These are phyloP conservation scores for Parasarocladium wereldwijsianum DNA, from an alignment of 2,329 filamentous ascomycete species.

Conservation along the genomic window DNA sequence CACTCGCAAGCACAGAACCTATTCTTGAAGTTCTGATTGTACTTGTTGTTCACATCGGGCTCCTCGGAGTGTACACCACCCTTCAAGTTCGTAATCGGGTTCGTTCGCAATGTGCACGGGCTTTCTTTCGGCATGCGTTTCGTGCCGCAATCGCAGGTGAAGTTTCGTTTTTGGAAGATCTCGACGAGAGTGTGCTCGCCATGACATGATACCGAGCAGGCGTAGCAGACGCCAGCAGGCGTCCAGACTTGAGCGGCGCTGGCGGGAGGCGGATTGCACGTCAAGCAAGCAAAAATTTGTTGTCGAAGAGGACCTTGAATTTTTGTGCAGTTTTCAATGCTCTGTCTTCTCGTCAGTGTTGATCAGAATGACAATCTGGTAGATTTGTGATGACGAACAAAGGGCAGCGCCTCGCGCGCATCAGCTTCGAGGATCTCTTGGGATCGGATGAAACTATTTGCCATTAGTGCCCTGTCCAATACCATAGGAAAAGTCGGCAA, in stretches of 20 bases:
- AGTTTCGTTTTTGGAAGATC: conserved; percentile 89
- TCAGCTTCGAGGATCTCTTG: conserved; percentile 89
- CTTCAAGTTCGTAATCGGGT: conserved; percentile 58
- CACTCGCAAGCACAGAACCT: conserved; percentile 81
- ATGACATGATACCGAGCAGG: conserved; percentile 92
- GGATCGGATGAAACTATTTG: conserved; percentile 64
- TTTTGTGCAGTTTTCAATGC: conserved; percentile 86
- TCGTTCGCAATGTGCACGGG: conserved; percentile 62
- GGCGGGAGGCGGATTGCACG: conserved; percentile 70
- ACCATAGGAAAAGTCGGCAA: not conserved
- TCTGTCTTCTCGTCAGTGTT: conserved; percentile 32
- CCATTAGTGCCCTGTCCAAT: not conserved
- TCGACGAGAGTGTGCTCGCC: conserved; percentile 91
- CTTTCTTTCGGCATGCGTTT: conserved; percentile 56
- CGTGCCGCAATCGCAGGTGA: conserved; percentile 92
- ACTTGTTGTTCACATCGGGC: conserved; percentile 60
- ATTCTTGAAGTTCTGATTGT: conserved; percentile 93
- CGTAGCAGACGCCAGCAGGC: conserved; percentile 81
- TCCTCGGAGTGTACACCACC: conserved; percentile 65
- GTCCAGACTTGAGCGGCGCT: conserved; percentile 27
- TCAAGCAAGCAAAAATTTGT: conserved; percentile 81
- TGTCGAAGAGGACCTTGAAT: conserved; percentile 81
- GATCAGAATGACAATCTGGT: not conserved
- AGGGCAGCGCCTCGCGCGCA: conserved; percentile 86
- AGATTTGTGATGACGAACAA: conserved; percentile 38